phyloP scores from a whole-genome alignment of 108 stramenopile genomes.

The Craspedostauros australis region DNA sequence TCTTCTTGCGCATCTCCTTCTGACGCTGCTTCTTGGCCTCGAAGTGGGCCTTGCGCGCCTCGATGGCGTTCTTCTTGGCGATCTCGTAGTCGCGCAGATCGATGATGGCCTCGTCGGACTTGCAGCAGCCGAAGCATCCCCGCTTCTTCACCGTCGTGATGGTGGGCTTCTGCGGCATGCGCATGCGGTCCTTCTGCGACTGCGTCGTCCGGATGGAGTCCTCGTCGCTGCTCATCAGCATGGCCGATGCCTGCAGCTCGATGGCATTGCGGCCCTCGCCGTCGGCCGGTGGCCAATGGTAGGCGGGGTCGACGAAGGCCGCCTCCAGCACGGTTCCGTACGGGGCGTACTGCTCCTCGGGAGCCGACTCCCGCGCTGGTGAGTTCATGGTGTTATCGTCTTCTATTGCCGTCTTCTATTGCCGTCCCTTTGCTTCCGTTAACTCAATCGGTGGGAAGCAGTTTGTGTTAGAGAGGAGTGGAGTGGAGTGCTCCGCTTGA shows the following conservation, averaged over 20 bases:
- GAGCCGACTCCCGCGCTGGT: neutral
- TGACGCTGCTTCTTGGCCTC: constrained; percentile 11
- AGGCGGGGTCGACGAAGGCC: constrained; percentile 83
- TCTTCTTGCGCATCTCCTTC: constrained; percentile 26
- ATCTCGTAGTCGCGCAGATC: constrained; percentile 23
- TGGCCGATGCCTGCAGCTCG: constrained; percentile 65
- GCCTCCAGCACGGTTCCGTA: constrained; percentile 73
- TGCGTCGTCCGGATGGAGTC: constrained; percentile 33
- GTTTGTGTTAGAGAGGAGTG: no score
- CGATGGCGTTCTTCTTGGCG: constrained; percentile 29
- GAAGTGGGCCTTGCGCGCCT: constrained; percentile 29
- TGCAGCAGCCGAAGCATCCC: constrained; percentile 18
- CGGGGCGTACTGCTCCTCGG: constrained; percentile 5
- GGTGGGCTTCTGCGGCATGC: constrained; percentile 21
- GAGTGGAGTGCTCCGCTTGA: no score
- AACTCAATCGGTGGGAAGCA: no score
- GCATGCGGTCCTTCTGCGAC: constrained; percentile 34
- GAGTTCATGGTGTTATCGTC: no score
- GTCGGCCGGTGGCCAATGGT: constrained; percentile 70
- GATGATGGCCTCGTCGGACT: constrained; percentile 23
- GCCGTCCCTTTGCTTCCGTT: no score
- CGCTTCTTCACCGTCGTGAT: neutral
- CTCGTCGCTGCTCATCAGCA: constrained; percentile 31
- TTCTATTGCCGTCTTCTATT: no score
- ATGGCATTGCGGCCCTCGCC: constrained; percentile 75